Conservation (phyloP, 179 eudicot species). For the Beta lomatogona region DNA sequence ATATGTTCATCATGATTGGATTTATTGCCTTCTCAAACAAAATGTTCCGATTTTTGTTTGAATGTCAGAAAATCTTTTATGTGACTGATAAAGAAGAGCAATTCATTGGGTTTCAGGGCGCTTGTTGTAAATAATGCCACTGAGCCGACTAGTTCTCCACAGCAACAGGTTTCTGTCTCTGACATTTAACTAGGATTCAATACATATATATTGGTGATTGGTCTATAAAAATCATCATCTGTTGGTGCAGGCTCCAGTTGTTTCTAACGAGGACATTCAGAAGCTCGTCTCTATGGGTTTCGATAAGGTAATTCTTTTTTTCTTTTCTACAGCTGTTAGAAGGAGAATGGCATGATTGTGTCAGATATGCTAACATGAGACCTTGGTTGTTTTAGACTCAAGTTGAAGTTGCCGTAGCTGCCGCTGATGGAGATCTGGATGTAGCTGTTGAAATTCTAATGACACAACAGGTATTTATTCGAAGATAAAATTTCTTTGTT, state of each 20-base stretch:
- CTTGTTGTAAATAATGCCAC: conserved; percentile 34
- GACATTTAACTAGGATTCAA: neutral
- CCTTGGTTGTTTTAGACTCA: conserved; percentile 64
- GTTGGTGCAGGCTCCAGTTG: conserved; percentile 48
- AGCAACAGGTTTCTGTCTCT: conserved; percentile 44
- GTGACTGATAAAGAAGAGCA: neutral
- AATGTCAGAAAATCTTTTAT: neutral
- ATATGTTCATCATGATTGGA: neutral
- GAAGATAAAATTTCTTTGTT: neutral
- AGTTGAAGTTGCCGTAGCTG: conserved; percentile 94
- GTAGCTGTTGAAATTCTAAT: conserved; percentile 93
- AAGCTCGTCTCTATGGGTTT: conserved; percentile 94
- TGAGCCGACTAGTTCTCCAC: conserved; percentile 36
- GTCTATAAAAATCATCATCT: conserved; percentile 14
- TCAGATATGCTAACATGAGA: neutral
- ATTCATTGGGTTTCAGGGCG: conserved; percentile 41
- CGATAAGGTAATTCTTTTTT: conserved; percentile 57
- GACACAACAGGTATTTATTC: conserved; percentile 70
- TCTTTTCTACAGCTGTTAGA: neutral
- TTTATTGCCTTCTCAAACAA: neutral
- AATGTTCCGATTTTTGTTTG: neutral
- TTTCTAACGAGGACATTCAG: conserved; percentile 63
- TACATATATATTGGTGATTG: neutral
- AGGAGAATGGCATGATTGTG: neutral
- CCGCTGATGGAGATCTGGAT: conserved; percentile 87